Conservation (phyloP, 129 eudicot species). For the Daucus carota region DNA sequence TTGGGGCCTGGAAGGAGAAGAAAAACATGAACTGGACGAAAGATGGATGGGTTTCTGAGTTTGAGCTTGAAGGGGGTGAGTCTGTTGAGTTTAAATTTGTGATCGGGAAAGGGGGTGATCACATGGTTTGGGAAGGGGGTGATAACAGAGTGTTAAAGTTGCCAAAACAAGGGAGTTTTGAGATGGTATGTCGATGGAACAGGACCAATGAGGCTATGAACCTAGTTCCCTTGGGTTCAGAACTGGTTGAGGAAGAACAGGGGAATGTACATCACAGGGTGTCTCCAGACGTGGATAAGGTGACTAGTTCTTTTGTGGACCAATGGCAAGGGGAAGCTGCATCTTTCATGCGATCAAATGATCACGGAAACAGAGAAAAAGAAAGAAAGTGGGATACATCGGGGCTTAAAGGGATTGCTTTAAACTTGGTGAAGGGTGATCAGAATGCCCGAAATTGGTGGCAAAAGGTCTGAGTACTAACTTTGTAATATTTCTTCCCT, state of each 20-base stretch:
- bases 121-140: conserved; percentile 75
- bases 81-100: conserved; percentile 45
- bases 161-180: conserved; percentile 52
- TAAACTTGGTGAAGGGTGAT: conserved; percentile 80
- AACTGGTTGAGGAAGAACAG: conserved; percentile 32
- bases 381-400: conserved; percentile 70
- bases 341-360: conserved; percentile 77
- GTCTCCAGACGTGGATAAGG: conserved; percentile 29
- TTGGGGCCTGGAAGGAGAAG: conserved; percentile 51
- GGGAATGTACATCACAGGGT: conserved; percentile 33
- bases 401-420: conserved; percentile 66
- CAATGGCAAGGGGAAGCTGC: conserved; percentile 85
- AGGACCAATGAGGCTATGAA: conserved; percentile 52
- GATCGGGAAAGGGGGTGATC: conserved; percentile 43
- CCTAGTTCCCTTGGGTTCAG: conserved; percentile 32
- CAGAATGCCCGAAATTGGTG: conserved; percentile 78
- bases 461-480: conserved; percentile 60
- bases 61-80: conserved; percentile 27
- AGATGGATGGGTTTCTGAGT: conserved; percentile 40
- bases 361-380: conserved; percentile 47
- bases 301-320: conserved; percentile 72
- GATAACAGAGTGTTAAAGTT: conserved; percentile 57
- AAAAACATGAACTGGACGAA: conserved; percentile 40
- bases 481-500: not conserved
- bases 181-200: conserved; percentile 66